Percentiles rank a stretch among this genome's conserved stretches.
phyloP scores from a whole-genome alignment of 2,329 filamentous ascomycete species.

The Albophoma yamanashiensis region DNA sequence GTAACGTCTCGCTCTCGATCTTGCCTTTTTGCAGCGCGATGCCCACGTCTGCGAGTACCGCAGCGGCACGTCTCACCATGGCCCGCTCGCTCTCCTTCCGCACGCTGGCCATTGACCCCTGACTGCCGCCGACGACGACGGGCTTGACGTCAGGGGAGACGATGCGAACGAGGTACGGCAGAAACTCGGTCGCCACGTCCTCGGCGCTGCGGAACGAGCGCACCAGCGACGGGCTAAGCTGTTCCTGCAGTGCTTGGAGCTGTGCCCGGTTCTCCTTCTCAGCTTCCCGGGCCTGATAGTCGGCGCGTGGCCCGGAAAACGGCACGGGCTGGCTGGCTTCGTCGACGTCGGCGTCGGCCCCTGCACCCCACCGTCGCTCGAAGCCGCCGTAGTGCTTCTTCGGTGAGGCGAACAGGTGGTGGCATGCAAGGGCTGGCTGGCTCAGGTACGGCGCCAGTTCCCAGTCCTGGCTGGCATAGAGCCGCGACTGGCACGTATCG shows the following conservation, averaged over 20 bases:
- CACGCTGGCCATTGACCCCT: constrained; percentile 67
- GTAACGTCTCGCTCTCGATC: constrained; percentile 57
- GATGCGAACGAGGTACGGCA: constrained; percentile 77
- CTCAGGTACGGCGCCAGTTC: constrained; percentile 81
- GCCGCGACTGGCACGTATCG: constrained; percentile 66
- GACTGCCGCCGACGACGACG: constrained; percentile 64
- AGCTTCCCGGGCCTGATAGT: constrained; percentile 71
- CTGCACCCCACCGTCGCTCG: constrained; percentile 32
- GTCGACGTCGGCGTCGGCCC: constrained; percentile 28
- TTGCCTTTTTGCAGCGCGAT: constrained; percentile 71
- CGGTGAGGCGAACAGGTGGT: constrained; percentile 77
- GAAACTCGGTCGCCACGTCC: constrained; percentile 67
- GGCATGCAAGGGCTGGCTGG: constrained; percentile 80
- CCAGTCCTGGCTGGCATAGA: constrained; percentile 85
- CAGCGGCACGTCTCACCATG: constrained; percentile 70
- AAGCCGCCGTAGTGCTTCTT: constrained; percentile 35
- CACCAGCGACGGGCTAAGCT: constrained; percentile 59
- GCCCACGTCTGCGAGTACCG: constrained; percentile 73
- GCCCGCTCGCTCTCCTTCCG: constrained; percentile 74
- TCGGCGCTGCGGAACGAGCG: constrained; percentile 72
- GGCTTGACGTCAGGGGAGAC: constrained; percentile 86
- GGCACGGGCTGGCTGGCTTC: constrained; percentile 48
- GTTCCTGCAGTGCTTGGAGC: constrained; percentile 62
- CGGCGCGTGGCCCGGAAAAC: constrained; percentile 73
- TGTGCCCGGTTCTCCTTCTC: constrained; percentile 67